Conservation (phyloP, 371 early-diverging fungal genomes). For the Zychaea mexicana region DNA sequence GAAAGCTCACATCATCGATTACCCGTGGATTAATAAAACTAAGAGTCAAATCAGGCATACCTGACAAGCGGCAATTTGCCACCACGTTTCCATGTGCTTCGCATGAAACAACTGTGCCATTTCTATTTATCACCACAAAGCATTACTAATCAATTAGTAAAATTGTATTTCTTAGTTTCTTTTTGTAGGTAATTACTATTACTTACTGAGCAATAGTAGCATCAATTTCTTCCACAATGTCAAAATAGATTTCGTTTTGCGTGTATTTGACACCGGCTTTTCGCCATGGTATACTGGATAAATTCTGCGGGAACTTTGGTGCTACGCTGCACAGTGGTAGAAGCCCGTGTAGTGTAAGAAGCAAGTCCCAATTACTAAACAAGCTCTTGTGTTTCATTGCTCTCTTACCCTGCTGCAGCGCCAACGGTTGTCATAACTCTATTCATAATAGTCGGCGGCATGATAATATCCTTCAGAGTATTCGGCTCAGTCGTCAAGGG, state of each 20-base stretch:
- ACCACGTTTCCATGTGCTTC: constrained; percentile 81
- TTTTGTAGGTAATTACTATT: not conserved
- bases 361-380: not conserved
- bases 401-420: constrained; percentile 59
- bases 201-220: constrained; percentile 76
- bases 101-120: constrained; percentile 74
- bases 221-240: constrained; percentile 88
- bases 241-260: constrained; percentile 93
- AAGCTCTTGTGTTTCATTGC: not conserved
- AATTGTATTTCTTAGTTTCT: not conserved
- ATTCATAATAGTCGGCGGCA: constrained; percentile 85
- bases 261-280: constrained; percentile 86
- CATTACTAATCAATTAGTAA: no score
- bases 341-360: not conserved
- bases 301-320: constrained; percentile 53
- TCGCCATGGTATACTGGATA: constrained; percentile 88
- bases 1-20: constrained; percentile 86
- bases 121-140: constrained; percentile 33
- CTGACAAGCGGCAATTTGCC: constrained; percentile 78
- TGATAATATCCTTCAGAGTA: constrained; percentile 84
- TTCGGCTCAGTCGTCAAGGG: constrained; percentile 88
- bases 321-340: constrained; percentile 52
- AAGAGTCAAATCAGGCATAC: constrained; percentile 89
- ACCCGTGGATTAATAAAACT: constrained; percentile 71
- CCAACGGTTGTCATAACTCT: constrained; percentile 86